Percentiles rank a stretch among this genome's conserved stretches.
Evolutionary conservation across 2,329 filamentous ascomycete species (phyloP).

Genomic region (Byssothecium circinans): DNA sequence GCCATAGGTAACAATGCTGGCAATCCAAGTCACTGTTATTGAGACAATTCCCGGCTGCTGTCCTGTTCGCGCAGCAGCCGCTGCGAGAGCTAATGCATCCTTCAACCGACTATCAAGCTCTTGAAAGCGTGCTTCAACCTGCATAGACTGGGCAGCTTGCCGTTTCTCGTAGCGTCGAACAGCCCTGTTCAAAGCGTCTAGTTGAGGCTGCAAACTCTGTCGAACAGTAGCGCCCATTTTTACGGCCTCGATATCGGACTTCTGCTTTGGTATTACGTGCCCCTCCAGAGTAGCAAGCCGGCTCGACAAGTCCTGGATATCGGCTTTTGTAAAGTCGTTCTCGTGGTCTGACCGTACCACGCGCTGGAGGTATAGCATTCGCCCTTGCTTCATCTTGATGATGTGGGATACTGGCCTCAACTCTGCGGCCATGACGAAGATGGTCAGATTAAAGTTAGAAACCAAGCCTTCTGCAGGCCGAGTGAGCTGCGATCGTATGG

Average conservation of each 20-base stretch:
- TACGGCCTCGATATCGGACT: constrained; percentile 40
- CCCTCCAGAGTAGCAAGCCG: constrained; percentile 72
- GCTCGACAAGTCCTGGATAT: constrained; percentile 51
- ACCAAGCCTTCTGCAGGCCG: constrained; percentile 83
- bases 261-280: constrained; percentile 50
- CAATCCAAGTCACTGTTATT: constrained; percentile 31
- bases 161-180: constrained; percentile 92
- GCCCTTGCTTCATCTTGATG: constrained; percentile 74
- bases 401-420: constrained; percentile 80
- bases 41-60: constrained; percentile 37
- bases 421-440: constrained; percentile 87
- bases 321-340: constrained; percentile 16
- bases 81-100: constrained; percentile 79
- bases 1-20: constrained; percentile 18
- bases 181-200: constrained; percentile 85
- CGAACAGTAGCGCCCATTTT: constrained; percentile 59
- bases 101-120: constrained; percentile 71
- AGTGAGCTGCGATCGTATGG: constrained; percentile 77
- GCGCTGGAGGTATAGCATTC: constrained; percentile 80
- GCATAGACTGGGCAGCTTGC: constrained; percentile 70
- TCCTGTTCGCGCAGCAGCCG: constrained; percentile 58
- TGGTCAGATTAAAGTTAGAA: constrained; percentile 88
- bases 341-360: constrained; percentile 54
- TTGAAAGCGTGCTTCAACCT: constrained; percentile 74
- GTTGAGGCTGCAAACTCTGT: constrained; percentile 71